A percentile compares a stretch with the other conserved stretches of the same genome.
These are phyloP conservation scores for Arthrobotrys sinensis DNA, from an alignment of 2,329 filamentous ascomycete species.

Conservation along the genomic window DNA sequence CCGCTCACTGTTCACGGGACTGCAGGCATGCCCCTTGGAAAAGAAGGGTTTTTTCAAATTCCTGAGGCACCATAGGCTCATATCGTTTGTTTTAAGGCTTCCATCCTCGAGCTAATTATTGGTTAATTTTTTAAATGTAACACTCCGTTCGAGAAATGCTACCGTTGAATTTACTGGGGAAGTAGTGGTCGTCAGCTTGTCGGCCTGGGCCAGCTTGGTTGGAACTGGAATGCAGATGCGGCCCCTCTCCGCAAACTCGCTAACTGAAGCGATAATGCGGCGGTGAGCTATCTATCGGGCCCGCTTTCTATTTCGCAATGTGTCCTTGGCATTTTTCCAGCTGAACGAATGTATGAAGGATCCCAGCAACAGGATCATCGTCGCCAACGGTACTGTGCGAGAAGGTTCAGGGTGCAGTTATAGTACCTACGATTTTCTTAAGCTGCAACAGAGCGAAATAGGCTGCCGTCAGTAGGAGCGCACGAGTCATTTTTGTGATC, in stretches of 20 bases:
- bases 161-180: constrained; percentile 23
- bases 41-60: constrained; percentile 9
- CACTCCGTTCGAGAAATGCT: constrained; percentile 26
- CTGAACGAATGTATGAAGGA: constrained; percentile 6
- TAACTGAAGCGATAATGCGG: constrained; percentile 58
- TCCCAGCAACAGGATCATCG: background rate
- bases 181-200: background rate
- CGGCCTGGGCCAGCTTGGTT: constrained; percentile 20
- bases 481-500: constrained; percentile 50
- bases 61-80: background rate
- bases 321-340: constrained; percentile 45
- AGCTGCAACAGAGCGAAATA: constrained; percentile 30
- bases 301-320: constrained; percentile 53
- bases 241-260: constrained; percentile 50
- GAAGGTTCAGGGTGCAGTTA: constrained; percentile 13
- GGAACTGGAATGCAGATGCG: constrained; percentile 48
- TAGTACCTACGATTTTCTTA: background rate
- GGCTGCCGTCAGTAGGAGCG: constrained; percentile 57
- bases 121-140: constrained; percentile 23
- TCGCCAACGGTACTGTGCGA: background rate
- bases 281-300: constrained; percentile 32
- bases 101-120: background rate
- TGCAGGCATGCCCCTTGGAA: background rate
- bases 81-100: background rate
- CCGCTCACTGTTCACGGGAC: background rate